These are phyloP conservation scores for Sungouiozyma intestinalis DNA, from an alignment of 805 yeast species.

Conservation along the genomic window DNA sequence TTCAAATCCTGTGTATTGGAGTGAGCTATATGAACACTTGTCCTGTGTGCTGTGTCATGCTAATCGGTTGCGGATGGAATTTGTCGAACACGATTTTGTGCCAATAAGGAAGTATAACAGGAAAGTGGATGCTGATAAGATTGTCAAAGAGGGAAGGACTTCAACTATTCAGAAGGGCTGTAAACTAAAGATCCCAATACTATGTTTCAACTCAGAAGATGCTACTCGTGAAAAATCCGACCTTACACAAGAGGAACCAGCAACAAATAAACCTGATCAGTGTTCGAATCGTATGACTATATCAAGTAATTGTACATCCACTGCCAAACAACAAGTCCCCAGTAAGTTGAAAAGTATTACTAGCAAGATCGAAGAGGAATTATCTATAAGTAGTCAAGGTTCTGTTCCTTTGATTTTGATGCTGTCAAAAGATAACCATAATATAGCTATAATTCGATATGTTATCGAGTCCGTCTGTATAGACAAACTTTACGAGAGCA, in stretches of 20 bases:
- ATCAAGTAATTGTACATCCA: no score
- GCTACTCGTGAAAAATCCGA: no score
- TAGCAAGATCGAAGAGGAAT: background rate
- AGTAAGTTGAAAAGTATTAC: background rate
- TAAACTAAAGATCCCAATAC: background rate
- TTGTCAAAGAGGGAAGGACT: constrained; percentile 16
- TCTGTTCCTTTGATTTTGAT: background rate
- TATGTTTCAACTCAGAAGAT: background rate
- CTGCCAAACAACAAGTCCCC: no score
- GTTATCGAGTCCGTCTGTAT: background rate
- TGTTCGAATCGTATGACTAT: no score
- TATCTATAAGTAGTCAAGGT: background rate
- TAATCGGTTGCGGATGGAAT: no score
- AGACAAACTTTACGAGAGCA: background rate
- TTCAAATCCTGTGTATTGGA: no score
- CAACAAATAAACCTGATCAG: no score
- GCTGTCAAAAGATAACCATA: background rate
- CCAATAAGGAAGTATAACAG: constrained; percentile 19
- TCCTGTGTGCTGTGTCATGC: no score
- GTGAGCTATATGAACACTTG: no score
- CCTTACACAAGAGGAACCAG: no score
- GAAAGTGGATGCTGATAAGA: constrained; percentile 15
- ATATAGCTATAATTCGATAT: background rate
- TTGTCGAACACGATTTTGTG: constrained; percentile 19
- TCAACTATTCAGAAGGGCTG: background rate